A percentile compares a stretch with the other conserved stretches of the same genome.
Conservation (phyloP, 1,284 basidiomycete genomes). For the Blastosporella zonata region DNA sequence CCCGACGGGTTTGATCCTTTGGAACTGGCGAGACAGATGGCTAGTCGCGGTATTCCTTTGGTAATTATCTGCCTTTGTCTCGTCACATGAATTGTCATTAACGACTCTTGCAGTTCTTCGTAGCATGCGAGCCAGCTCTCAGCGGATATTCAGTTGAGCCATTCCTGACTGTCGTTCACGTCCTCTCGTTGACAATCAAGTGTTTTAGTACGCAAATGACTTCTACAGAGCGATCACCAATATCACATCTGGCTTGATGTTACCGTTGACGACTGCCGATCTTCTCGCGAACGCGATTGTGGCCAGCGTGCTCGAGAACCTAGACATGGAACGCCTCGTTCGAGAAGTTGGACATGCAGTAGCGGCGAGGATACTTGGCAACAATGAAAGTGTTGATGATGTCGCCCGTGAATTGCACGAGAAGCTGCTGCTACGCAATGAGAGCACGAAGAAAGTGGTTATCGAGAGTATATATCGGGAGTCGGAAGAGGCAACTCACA, state of each 20-base stretch:
- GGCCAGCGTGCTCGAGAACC: constrained; percentile 94
- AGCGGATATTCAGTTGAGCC: constrained; percentile 83
- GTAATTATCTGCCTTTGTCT: constrained; percentile 44
- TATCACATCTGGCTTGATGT: constrained; percentile 93
- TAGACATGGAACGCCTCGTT: constrained; percentile 97
- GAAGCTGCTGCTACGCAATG: constrained; percentile 86
- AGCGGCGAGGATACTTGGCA: constrained; percentile 85
- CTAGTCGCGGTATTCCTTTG: constrained; percentile 84
- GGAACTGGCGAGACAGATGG: constrained; percentile 86
- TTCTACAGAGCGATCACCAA: constrained; percentile 92
- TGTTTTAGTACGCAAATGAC: constrained; percentile 80
- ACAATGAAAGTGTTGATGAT: constrained; percentile 93
- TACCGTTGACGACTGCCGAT: constrained; percentile 94
- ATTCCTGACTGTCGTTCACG: constrained; percentile 6
- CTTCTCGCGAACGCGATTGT: constrained; percentile 97
- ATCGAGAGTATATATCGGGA: constrained; percentile 97
- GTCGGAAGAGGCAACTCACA: constrained; percentile 84
- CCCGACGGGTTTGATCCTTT: constrained; percentile 94
- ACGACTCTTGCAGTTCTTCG: constrained; percentile 72
- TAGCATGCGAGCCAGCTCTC: constrained; percentile 96
- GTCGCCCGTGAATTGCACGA: constrained; percentile 94
- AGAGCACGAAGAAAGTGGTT: constrained; percentile 94
- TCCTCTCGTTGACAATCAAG: constrained; percentile 22
- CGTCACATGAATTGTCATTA: constrained; percentile 5
- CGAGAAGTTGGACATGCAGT: constrained; percentile 93